Evolutionary conservation across 2,329 filamentous ascomycete species (phyloP).

Genomic region (Emmonsiellopsis sp.): DNA sequence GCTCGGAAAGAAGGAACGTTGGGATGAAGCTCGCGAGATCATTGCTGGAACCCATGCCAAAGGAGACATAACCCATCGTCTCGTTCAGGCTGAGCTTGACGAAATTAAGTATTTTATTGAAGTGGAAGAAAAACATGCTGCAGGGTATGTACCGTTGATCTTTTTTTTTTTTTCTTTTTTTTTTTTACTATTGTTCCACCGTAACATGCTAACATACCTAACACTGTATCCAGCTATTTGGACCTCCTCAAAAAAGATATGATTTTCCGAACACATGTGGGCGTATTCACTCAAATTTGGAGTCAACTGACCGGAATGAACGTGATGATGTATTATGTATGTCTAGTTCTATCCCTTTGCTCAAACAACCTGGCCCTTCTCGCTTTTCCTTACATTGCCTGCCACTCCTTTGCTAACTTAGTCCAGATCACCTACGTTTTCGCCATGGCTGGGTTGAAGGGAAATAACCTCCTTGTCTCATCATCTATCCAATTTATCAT

Average conservation of each 20-base stretch:
- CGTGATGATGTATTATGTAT: slow-evolving; percentile 51
- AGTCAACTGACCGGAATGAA: slow-evolving; percentile 51
- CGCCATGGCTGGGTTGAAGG: slow-evolving; percentile 15
- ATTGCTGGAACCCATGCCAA: slow-evolving; percentile 50
- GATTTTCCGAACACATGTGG: slow-evolving; percentile 59
- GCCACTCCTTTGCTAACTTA: slow-evolving; percentile 3
- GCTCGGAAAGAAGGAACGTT: slow-evolving; percentile 32
- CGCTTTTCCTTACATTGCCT: background rate
- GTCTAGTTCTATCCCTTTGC: slow-evolving; percentile 22
- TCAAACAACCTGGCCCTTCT: slow-evolving; percentile 29
- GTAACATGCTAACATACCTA: slow-evolving; percentile 54
- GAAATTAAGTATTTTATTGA: slow-evolving; percentile 29
- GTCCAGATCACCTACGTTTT: slow-evolving; percentile 10
- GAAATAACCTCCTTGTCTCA: slow-evolving; percentile 39
- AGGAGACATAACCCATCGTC: slow-evolving; percentile 45
- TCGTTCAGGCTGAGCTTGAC: slow-evolving; percentile 46
- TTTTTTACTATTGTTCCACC: slow-evolving; percentile 56
- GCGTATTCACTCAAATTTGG: slow-evolving; percentile 47
- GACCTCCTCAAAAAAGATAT: slow-evolving; percentile 64
- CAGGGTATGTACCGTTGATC: slow-evolving; percentile 38
- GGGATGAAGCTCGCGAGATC: slow-evolving; percentile 17
- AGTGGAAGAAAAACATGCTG: slow-evolving; percentile 32
- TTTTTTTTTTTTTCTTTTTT: slow-evolving; percentile 45
- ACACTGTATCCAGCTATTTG: slow-evolving; percentile 55
- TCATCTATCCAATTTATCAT: slow-evolving; percentile 51